Evolutionary conservation across 2,329 filamentous ascomycete genomes (phyloP).

Genomic region (Calonectria montana): DNA sequence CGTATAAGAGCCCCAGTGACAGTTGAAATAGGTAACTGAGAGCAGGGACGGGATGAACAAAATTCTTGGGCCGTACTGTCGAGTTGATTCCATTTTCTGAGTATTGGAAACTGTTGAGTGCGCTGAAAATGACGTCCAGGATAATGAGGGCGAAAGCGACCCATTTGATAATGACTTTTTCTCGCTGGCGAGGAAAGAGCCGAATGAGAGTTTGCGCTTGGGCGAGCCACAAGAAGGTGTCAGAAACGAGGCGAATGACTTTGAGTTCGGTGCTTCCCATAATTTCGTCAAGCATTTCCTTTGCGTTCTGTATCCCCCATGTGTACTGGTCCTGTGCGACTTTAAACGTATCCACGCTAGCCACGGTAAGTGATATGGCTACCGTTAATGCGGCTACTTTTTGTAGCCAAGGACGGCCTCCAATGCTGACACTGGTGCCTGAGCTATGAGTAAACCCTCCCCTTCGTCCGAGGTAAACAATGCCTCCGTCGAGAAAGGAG

Average conservation of each 20-base stretch:
- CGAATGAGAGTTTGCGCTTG: constrained; percentile 97
- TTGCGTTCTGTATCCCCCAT: constrained; percentile 82
- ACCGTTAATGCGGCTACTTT: constrained; percentile 81
- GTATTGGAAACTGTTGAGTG: constrained; percentile 85
- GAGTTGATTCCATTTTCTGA: constrained; percentile 62
- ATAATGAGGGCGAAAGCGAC: constrained; percentile 94
- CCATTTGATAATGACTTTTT: constrained; percentile 99
- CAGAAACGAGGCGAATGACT: constrained; percentile 90
- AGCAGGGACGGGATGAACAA: constrained; percentile 90
- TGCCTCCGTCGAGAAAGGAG: constrained; percentile 88
- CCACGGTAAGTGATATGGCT: constrained; percentile 89
- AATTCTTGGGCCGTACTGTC: constrained; percentile 75
- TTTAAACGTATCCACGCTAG: constrained; percentile 89
- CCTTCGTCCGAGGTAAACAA: constrained; percentile 82
- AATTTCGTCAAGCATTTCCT: constrained; percentile 79
- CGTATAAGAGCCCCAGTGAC: constrained; percentile 86
- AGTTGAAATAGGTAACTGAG: constrained; percentile 92
- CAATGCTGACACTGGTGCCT: constrained; percentile 83
- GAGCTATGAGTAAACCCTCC: constrained; percentile 90
- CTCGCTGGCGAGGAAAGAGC: constrained; percentile 93
- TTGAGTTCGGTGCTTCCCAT: constrained; percentile 88
- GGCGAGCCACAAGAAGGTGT: constrained; percentile 96
- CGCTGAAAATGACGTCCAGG: constrained; percentile 90
- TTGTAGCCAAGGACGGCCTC: constrained; percentile 93
- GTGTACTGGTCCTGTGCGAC: constrained; percentile 86